These are phyloP conservation scores for Lactarius sp. DNA, from an alignment of 768 basidiomycete species.

Conservation along the genomic window DNA sequence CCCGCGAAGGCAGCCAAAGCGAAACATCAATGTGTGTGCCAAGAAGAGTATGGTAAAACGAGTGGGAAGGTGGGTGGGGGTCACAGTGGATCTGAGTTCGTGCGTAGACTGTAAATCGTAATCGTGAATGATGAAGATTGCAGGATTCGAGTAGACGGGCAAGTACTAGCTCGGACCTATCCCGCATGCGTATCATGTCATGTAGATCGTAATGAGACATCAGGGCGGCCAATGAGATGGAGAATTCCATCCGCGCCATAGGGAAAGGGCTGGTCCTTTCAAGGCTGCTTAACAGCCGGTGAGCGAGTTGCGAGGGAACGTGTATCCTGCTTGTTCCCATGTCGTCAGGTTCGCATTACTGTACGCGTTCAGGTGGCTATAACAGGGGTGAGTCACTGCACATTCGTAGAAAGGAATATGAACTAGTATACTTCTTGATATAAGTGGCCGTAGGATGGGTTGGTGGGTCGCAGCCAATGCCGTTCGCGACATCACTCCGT, in stretches of 20 bases:
- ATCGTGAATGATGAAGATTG: slow-evolving; percentile 2
- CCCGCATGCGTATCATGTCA: slow-evolving; percentile 19
- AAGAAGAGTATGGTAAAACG: neutral
- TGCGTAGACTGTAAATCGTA: slow-evolving; percentile 11
- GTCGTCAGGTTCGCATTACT: slow-evolving; percentile 80
- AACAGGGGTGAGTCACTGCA: neutral
- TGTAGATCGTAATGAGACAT: slow-evolving; percentile 17
- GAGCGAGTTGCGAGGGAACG: slow-evolving; percentile 62
- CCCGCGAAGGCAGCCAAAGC: neutral
- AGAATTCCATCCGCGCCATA: neutral
- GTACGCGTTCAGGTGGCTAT: slow-evolving; percentile 54
- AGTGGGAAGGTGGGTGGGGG: neutral
- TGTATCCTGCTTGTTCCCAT: slow-evolving; percentile 73
- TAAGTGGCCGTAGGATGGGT: slow-evolving; percentile 76
- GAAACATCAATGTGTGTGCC: neutral
- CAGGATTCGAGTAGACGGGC: slow-evolving; percentile 9
- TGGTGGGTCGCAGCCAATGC: slow-evolving; percentile 75
- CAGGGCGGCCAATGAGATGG: slow-evolving; percentile 5
- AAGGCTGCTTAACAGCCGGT: slow-evolving; percentile 14
- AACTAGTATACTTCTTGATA: slow-evolving; percentile 50
- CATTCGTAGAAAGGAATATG: neutral
- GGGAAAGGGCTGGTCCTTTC: neutral
- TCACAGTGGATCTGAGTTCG: neutral
- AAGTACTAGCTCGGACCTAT: slow-evolving; percentile 4
- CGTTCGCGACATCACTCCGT: slow-evolving; percentile 60